A percentile compares a stretch with the other conserved stretches of the same genome.
phyloP scores from a whole-genome alignment of 768 basidiomycete genomes.

The Phaeolepiota aurea region DNA sequence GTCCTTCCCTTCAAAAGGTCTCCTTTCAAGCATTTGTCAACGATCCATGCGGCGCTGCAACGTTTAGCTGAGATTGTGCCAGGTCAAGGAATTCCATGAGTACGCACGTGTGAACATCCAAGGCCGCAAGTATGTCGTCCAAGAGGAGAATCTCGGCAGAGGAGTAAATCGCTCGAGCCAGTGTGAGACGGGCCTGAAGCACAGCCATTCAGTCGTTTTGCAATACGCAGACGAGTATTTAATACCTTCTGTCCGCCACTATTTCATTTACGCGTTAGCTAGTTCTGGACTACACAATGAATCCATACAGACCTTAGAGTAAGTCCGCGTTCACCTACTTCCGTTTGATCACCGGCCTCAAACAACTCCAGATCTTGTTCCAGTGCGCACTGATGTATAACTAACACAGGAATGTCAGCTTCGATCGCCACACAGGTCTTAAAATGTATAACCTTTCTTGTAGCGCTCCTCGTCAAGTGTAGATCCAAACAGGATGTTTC shows the following conservation, averaged over 20 bases:
- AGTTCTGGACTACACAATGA: background rate
- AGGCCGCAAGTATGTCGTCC: conserved; percentile 67
- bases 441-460: conserved; percentile 33
- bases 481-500: conserved; percentile 79
- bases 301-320: conserved; percentile 27
- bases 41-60: conserved; percentile 64
- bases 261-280: background rate
- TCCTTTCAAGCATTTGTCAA: conserved; percentile 67
- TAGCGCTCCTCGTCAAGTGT: conserved; percentile 73
- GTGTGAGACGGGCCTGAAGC: conserved; percentile 33
- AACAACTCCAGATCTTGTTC: conserved; percentile 66
- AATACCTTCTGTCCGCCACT: conserved; percentile 37
- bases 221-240: background rate
- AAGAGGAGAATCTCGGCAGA: conserved; percentile 54
- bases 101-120: conserved; percentile 31
- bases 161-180: conserved; percentile 39
- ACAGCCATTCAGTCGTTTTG: background rate
- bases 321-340: conserved; percentile 66
- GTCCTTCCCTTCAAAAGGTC: conserved; percentile 69
- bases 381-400: conserved; percentile 65
- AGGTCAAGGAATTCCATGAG: background rate
- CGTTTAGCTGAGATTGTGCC: conserved; percentile 16
- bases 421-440: background rate
- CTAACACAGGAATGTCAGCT: conserved; percentile 14
- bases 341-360: conserved; percentile 58